Base-by-base conservation (phyloP, 257 asterid genomes). In the Scutellaria baicalensis region DNA sequence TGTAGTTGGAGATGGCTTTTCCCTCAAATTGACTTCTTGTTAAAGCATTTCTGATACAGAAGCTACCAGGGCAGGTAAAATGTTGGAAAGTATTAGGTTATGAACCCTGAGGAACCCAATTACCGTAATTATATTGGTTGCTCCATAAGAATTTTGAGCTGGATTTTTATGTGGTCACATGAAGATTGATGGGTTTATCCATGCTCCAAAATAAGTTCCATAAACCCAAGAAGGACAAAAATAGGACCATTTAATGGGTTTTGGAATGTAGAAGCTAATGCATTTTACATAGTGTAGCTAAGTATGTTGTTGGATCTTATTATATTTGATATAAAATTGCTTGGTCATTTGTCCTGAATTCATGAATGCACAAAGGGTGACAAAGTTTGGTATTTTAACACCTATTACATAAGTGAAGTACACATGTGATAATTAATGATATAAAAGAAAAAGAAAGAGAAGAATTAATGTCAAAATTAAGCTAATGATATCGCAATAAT, bases 1-100 rank as follows among this genome's bases (percentile, higher is more conserved):
- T 71, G 64, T 81, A 49, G 54, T 74, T 72, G 91, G 81, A 64
- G 99, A 89, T 78, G 96, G 85, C 70, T 79, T 79, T 74, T 78
- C 88, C 73, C 40, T 84, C 60, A 84, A 85, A 75, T 77, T 80
- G 76, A 59, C 80, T 72, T 80, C 87, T 68, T 82, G 68, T 59
- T 89, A 84, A 79, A 80, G 81, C 79, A 61, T 57, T 78, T 78
- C 52, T 66, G 93, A 91, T 9, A 62, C 78, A 12, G 96, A 91
- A 66, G 84, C 83, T 58, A 57, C 71, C 23, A 87, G 83, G 79
- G 44, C 89, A 70, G 96, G 99, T 91, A 83, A 78, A 83, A 42
- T 42, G 27, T 43, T 49, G 39, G 65, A 65, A 50, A 14, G 54
- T 54, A 40, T 69, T 40, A 17, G 52, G 20, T 45, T 35, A 55